Percentiles rank a stretch among this genome's conserved stretches.
Conservation (phyloP, 2,329 filamentous ascomycete species). For the Neopestalotiopsis sp. region DNA sequence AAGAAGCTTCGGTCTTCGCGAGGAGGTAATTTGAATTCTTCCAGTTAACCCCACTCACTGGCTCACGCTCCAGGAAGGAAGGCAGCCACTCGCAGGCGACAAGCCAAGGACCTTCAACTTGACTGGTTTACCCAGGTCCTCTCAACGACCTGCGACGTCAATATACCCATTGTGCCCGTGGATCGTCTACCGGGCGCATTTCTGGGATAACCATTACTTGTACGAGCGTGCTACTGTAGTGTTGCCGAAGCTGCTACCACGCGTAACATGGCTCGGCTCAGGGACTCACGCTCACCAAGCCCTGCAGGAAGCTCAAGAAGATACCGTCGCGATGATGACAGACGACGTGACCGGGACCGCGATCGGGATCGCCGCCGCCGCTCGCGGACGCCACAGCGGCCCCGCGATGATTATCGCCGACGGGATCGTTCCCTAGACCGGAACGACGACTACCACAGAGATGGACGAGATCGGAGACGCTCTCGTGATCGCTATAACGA, state of each 20-base stretch:
- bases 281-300: slow-evolving; percentile 86
- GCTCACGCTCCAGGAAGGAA: slow-evolving; percentile 11
- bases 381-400: slow-evolving; percentile 63
- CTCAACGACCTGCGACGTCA: neutral
- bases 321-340: slow-evolving; percentile 66
- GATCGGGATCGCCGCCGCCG: slow-evolving; percentile 55
- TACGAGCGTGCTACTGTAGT: slow-evolving; percentile 35
- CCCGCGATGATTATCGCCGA: slow-evolving; percentile 63
- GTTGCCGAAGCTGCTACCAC: slow-evolving; percentile 40
- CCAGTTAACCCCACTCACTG: slow-evolving; percentile 12
- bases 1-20: slow-evolving; percentile 3
- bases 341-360: slow-evolving; percentile 54
- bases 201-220: slow-evolving; percentile 34
- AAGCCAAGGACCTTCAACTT: neutral
- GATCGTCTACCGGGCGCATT: slow-evolving; percentile 36
- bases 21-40: slow-evolving; percentile 11
- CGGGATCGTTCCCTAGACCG: slow-evolving; percentile 74
- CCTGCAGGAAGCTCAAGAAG: slow-evolving; percentile 85
- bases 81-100: neutral
- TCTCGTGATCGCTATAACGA: slow-evolving; percentile 61
- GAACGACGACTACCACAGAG: slow-evolving; percentile 63
- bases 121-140: neutral
- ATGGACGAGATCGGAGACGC: slow-evolving; percentile 67
- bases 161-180: slow-evolving; percentile 10
- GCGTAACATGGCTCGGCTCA: slow-evolving; percentile 64